These are phyloP conservation scores for Vitis hybrid DNA, from an alignment of 177 flowering plant genomes.

Conservation along the genomic window DNA sequence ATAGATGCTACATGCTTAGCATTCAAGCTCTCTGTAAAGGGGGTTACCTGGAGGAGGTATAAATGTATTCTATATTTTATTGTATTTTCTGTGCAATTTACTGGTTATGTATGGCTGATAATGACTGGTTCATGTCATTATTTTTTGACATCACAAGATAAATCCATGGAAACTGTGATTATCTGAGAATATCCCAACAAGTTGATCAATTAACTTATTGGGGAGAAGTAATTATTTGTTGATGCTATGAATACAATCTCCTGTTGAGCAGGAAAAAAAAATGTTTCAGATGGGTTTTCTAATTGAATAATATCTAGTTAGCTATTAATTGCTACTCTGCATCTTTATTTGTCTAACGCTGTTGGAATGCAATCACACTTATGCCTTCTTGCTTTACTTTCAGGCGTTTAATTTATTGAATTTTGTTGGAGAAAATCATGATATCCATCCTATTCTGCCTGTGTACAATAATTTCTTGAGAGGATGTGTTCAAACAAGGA, in stretches of 20 bases:
- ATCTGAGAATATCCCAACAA: not conserved
- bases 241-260: not conserved
- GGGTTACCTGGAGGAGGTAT: constrained; percentile 81
- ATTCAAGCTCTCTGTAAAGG: constrained; percentile 67
- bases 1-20: constrained; percentile 41
- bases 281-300: not conserved
- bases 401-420: constrained; percentile 69
- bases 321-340: not conserved
- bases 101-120: not conserved
- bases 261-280: not conserved
- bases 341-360: not conserved
- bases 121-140: not conserved
- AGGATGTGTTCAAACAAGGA: constrained; percentile 41
- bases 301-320: not conserved
- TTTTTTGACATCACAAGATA: not conserved
- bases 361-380: not conserved
- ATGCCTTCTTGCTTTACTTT: constrained; percentile 5
- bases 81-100: not conserved
- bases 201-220: not conserved
- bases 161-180: not conserved
- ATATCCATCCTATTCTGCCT: constrained; percentile 32
- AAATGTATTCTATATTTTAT: not conserved
- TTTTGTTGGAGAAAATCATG: constrained; percentile 39
- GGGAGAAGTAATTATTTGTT: not conserved
- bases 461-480: constrained; percentile 60